phyloP scores from a whole-genome alignment of 75 land plant species.

The Sequoiadendron giganteum region DNA sequence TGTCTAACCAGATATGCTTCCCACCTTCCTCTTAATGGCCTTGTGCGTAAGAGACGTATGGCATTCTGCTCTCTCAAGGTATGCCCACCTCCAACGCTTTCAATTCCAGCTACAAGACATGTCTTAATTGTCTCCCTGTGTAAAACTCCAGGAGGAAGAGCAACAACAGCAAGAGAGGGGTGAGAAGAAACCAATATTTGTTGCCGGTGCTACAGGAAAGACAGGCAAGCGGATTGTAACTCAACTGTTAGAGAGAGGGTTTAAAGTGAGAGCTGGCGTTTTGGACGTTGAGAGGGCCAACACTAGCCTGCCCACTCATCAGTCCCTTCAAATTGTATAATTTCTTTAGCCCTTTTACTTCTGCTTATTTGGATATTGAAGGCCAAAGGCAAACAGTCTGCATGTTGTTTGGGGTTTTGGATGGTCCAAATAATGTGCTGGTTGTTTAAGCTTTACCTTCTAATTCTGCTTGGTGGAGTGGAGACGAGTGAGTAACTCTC shows the following conservation, averaged over 20 bases:
- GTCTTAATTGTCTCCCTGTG: neutral
- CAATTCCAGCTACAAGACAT: neutral
- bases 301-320: constrained; percentile 26
- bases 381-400: no score
- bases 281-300: constrained; percentile 65
- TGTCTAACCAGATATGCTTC: neutral
- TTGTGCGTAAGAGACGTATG: neutral
- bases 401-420: no score
- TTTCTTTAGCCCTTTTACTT: no score
- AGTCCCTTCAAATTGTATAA: no score
- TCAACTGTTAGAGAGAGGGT: constrained; percentile 65
- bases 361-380: no score
- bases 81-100: neutral
- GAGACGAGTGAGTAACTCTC: neutral
- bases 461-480: no score
- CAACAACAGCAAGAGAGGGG: no score
- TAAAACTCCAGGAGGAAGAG: neutral
- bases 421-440: no score
- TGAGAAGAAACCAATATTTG: constrained; percentile 30
- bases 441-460: no score
- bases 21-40: neutral
- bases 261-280: constrained; percentile 80
- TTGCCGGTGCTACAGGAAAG: constrained; percentile 84
- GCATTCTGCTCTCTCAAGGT: neutral
- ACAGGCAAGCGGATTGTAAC: constrained; percentile 62